Conservation (phyloP, 2,329 filamentous ascomycete genomes). For the Annulohypoxylon truncatum region DNA sequence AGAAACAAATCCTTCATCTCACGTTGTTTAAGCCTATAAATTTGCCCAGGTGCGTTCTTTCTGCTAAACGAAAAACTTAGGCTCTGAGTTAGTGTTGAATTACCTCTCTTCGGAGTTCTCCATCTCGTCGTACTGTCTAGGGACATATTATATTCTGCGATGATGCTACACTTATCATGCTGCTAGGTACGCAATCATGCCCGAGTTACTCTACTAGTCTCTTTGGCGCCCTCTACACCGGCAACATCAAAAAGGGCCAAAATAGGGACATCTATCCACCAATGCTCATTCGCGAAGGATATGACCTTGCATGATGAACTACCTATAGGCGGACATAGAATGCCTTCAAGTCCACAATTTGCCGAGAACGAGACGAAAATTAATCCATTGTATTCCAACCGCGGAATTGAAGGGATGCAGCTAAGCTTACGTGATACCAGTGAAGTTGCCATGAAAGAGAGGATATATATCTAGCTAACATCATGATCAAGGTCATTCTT, state of each 20-base stretch:
- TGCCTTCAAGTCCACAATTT: no score
- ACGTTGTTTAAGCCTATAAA: neutral
- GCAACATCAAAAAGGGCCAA: neutral
- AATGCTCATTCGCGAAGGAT: neutral
- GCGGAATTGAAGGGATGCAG: neutral
- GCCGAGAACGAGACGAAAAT: neutral
- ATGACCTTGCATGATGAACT: neutral
- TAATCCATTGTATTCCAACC: neutral
- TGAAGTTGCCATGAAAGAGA: neutral
- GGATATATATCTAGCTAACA: neutral
- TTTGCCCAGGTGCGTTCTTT: neutral
- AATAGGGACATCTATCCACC: neutral
- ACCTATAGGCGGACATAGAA: no score
- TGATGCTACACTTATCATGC: neutral
- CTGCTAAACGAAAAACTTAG: neutral
- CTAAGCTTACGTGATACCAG: neutral
- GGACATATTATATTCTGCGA: no score
- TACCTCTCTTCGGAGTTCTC: neutral
- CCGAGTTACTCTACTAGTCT: neutral
- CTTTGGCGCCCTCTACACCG: no score
- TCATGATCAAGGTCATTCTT: neutral
- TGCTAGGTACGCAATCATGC: neutral
- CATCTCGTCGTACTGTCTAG: neutral
- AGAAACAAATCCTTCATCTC: constrained; percentile 12
- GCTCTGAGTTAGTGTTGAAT: neutral